phyloP scores from a whole-genome alignment of 495 filamentous ascomycete species.

The Venustampulla echinocandica region DNA sequence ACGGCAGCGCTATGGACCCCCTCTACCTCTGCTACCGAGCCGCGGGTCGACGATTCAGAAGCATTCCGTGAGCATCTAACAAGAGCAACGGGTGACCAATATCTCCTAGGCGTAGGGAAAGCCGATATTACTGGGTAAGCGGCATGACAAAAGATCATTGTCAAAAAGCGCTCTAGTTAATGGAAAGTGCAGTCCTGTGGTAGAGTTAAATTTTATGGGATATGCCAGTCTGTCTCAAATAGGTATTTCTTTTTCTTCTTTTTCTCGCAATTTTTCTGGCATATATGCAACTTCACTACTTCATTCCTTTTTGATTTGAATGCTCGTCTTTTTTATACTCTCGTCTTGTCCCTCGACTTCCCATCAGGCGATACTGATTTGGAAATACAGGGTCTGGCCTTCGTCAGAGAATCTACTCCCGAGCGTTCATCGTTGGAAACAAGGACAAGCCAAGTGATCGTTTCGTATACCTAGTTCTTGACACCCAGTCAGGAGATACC shows the following conservation, averaged over 20 bases:
- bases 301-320: no score
- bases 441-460: constrained; percentile 58
- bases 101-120: constrained; percentile 82
- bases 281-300: no score
- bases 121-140: constrained; percentile 77
- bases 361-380: constrained; percentile 69
- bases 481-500: constrained; percentile 79
- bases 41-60: background rate
- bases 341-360: constrained; percentile 57
- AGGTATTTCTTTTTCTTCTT: constrained; percentile 32
- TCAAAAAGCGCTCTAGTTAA: background rate
- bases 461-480: constrained; percentile 81
- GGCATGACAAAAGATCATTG: background rate
- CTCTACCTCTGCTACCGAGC: background rate
- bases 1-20: background rate
- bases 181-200: constrained; percentile 36
- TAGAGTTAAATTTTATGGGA: constrained; percentile 39
- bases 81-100: constrained; percentile 28
- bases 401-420: constrained; percentile 76
- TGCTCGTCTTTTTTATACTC: no score
- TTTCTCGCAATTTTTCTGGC: background rate
- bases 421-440: constrained; percentile 83
- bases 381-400: constrained; percentile 73
- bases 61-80: constrained; percentile 4
- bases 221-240: constrained; percentile 26